Conservation (phyloP, 768 basidiomycete species). For the Hypholoma fasciculare region DNA sequence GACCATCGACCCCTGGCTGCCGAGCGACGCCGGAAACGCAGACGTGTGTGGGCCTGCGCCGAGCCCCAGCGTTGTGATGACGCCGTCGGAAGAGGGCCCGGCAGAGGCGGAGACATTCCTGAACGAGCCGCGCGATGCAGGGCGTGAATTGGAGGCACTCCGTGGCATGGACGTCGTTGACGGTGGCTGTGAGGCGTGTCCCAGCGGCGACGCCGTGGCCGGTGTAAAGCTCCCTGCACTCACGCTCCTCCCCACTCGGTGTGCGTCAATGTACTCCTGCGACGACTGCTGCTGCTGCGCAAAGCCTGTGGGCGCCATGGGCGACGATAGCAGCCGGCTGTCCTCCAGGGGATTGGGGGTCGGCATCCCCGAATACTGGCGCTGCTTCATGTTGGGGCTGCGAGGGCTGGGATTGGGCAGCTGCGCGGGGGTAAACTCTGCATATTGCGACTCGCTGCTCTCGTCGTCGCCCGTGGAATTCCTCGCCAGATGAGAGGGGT, state of each 20-base stretch:
- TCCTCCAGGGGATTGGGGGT: constrained; percentile 10
- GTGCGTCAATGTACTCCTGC: constrained; percentile 2
- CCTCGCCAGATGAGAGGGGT: too few species aligned
- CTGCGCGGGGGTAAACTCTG: neutral
- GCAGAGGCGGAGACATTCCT: constrained; percentile 2
- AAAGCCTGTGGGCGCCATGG: constrained; percentile 1
- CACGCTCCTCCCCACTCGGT: neutral
- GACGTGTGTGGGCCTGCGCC: constrained; percentile 11
- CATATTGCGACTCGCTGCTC: neutral
- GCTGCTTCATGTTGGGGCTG: neutral
- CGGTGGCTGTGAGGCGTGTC: neutral
- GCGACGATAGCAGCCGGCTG: constrained; percentile 12
- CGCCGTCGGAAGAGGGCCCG: neutral
- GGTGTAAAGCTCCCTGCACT: constrained; percentile 1
- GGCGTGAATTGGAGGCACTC: constrained; percentile 25
- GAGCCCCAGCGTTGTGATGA: constrained; percentile 5
- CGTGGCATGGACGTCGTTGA: neutral
- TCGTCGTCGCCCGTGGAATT: neutral
- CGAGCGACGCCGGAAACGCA: constrained; percentile 7
- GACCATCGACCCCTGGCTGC: constrained; percentile 56
- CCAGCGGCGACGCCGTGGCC: neutral
- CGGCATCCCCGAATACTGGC: neutral
- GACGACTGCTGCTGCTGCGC: neutral
- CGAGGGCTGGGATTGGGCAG: neutral
- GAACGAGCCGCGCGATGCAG: constrained; percentile 38